Base-by-base conservation (phyloP, 257 asterid species). In the Gardenia jasminoides region DNA sequence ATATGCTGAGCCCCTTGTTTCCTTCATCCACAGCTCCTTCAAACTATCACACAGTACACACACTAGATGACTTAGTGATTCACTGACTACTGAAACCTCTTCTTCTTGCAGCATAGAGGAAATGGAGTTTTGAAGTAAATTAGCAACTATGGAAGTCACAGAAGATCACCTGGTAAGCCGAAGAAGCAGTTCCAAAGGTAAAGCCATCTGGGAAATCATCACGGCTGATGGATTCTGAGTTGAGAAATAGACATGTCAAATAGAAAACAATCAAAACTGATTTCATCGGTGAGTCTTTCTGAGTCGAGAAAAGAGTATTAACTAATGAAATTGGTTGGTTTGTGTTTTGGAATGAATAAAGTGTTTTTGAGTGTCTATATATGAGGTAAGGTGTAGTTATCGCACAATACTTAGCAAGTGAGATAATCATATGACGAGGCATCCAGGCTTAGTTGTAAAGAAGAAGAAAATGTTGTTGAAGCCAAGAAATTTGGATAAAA, bases 1-100 rank as follows among this genome's bases (percentile, higher is more conserved):
- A 93, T 59, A 92, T 93, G 82, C 92, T 92, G 44, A 81, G 81
- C 67, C 98, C 98, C 80, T 90, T 93, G 82, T 88, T 88, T 75
- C 97, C 98, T 90, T 92, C 98, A 75, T 88, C 82, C 3, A 84
- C 96, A 46, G 96, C 98, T 82, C 98, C 98, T 85, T 93, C 98
- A 86, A 90, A 93, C 98, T 93, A 75, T 76, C 67, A 77, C 36
- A 75, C 22, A 56, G 7, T 6, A 31, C 13, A 74, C 20, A 48
- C 24, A 80, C n/a, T 65, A 10, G 26, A 72, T 6, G 10, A 4
- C 6, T 1, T 0, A 43, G 24, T 50, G 22, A 11, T 22, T 30
- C 33, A 26, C 2, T 50, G 20, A 12, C 30, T 30, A 7, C 41
- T 41, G 44, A 36, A 74, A 24, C 17, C 24, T 20, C 5, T 22